Conservation (phyloP, 345 rosid species). For the Jatropha curcas region DNA sequence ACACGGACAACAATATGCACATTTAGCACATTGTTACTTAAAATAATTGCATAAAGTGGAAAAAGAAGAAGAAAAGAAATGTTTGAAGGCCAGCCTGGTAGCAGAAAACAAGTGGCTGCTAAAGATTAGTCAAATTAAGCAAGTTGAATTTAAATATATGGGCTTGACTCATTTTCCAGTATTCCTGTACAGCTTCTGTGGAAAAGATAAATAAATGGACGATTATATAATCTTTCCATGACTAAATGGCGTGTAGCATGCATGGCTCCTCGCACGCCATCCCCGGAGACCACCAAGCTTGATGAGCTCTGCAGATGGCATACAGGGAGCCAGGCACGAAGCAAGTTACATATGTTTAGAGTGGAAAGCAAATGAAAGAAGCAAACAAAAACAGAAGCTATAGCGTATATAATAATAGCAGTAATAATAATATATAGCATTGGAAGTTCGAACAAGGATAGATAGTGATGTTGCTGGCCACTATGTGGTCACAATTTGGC, state of each 20-base stretch:
- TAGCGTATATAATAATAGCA: too few species aligned
- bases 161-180: too few species aligned
- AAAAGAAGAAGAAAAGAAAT: not conserved
- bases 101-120: too few species aligned
- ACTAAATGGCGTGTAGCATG: conserved; percentile 24
- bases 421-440: not conserved
- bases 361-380: not conserved
- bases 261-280: conserved; percentile 64
- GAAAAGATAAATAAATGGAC: too few species aligned
- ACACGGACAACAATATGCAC: too few species aligned
- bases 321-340: conserved; percentile 63
- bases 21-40: not conserved
- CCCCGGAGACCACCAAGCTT: conserved; percentile 35
- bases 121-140: too few species aligned
- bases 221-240: not conserved
- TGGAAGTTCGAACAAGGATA: conserved; percentile 6
- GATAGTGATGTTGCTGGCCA: not conserved
- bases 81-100: too few species aligned
- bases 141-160: too few species aligned
- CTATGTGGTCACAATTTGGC: conserved; percentile 1
- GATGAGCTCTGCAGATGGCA: conserved; percentile 52
- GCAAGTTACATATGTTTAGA: not conserved
- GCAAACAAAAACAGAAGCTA: too few species aligned
- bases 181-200: too few species aligned
- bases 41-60: not conserved